Base-by-base conservation (phyloP, 2,329 filamentous ascomycete species). In the Amesomyces nigricolor region DNA sequence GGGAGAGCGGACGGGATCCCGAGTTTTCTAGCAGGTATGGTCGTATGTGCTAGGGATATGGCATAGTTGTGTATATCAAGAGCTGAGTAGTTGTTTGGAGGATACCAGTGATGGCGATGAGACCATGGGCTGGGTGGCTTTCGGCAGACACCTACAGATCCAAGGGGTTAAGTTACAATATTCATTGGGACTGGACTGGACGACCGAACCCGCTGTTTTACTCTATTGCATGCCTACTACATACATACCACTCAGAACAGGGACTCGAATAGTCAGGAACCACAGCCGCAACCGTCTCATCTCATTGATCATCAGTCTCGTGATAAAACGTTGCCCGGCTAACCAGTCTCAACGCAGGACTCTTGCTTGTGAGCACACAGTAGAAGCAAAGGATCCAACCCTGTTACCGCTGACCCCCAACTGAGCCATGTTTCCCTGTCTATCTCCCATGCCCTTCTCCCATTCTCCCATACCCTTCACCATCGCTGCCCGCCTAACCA, bases 221-320 rank as follows among this genome's bases (percentile, higher is more conserved):
- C 29, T 47, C 45, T 47, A 37, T 47, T 16, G n/a, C 45, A 17
- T 17, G 4, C 30, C 7, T 32, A 10, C 30, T 32, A n/a, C n/a
- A n/a, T n/a, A n/a, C n/a, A n/a, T n/a, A 32, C 7, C 10, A 32
- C 30, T 10, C 4, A 32, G 10, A 32, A 32, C 32, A 10, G 32
- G 11, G 30, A 11, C 2, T 2, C n/a, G n/a, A n/a, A 32, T 9
- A 32, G 8, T 10, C 6, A 38, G 35, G 35, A 22, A 40, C 19
- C 8, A 14, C 19, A 17, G 8, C 19, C 35, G 26, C 8, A 50
- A 50, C n/a, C 38, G 26, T 47, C 44, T 47, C 44, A 47, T 51
- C 10, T 54, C 46, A 54, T 54, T 54, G 30, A 47, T 55, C 53
- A 47, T 55, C 53, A 55, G 47, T 55, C 46, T 54, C 52, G 19